These are phyloP conservation scores for Trametes cubensis DNA, from an alignment of 768 basidiomycete genomes.

Conservation along the genomic window DNA sequence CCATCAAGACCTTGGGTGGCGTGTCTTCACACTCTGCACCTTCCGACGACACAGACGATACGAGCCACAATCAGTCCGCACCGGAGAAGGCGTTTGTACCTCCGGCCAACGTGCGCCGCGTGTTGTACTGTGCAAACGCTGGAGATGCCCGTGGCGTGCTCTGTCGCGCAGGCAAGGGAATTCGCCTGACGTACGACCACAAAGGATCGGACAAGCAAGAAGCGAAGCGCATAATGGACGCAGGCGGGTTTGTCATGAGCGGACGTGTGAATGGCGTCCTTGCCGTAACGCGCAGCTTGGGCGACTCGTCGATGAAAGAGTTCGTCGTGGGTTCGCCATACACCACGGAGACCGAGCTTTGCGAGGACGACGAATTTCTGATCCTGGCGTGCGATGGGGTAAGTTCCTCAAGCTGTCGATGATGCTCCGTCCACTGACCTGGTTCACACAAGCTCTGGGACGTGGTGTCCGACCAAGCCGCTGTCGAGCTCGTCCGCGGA, in stretches of 20 bases:
- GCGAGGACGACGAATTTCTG: slow-evolving; percentile 90
- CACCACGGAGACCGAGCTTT: slow-evolving; percentile 95
- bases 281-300: slow-evolving; percentile 93
- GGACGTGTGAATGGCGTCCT: slow-evolving; percentile 97
- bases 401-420: slow-evolving; percentile 39
- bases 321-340: slow-evolving; percentile 98
- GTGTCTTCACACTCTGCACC: slow-evolving; percentile 27
- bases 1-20: slow-evolving; percentile 48
- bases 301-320: slow-evolving; percentile 99
- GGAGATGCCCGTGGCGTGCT: slow-evolving; percentile 96
- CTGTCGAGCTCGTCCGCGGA: slow-evolving; percentile 80
- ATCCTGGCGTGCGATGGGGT: slow-evolving; percentile 98
- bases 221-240: slow-evolving; percentile 96
- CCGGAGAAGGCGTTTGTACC: slow-evolving; percentile 27
- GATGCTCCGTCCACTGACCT: not conserved
- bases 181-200: slow-evolving; percentile 96
- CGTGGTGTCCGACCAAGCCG: slow-evolving; percentile 87
- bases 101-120: slow-evolving; percentile 52
- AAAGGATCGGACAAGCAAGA: slow-evolving; percentile 97
- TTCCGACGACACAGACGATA: slow-evolving; percentile 24
- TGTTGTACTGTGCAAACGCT: slow-evolving; percentile 94
- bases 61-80: slow-evolving; percentile 22
- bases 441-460: slow-evolving; percentile 81
- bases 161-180: slow-evolving; percentile 86
- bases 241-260: slow-evolving; percentile 98